Base-by-base conservation (phyloP, 805 yeast genomes). In the Sugiyamaella valdiviana region DNA sequence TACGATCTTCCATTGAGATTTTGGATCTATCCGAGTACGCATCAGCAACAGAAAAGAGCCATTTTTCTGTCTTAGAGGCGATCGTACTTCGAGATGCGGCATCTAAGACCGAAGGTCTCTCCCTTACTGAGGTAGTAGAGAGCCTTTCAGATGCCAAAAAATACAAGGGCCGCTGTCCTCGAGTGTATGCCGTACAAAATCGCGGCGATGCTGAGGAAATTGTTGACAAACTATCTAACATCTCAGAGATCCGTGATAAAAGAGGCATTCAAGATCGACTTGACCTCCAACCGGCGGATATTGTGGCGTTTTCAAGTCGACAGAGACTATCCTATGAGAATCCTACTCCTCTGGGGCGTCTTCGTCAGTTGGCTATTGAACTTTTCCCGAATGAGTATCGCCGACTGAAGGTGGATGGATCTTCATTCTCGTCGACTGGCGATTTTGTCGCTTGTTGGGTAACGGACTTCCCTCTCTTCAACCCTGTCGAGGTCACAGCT, bases 261-360 rank as follows among this genome's bases (percentile, higher is more conserved):
- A 22, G 37, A 15, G 38, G 38, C 3, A 17, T 53, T 14, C 20
- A 23, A 22, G 16, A 24, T 10, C 16, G 0, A 46, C 57, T 15
- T 78, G 89, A 91, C 15, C 61, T 87, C 17, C 53, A 71, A 39
- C 66, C 75, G 1, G 96, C 95, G 38, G 96, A 88, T 63, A 68
- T 86, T 2, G 60, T 93, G 26, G 91, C 90, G 2, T 75, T 85
- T 12, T 74, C 88, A n/a, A 85, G 85, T n/a, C 74, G 98, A 51
- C 77, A 84, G 1, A 59, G 62, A 12, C 50, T 78, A 19, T 69
- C 91, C 0, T 91, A 87, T 62, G 99, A 91, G 60, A 91, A 88
- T 60, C 98, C 98, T 17, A 93, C 98, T 0, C 98, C 99, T 0
- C 67, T 93, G 46, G 99, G 99, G 0, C 75, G 83, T 47, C 75